These are phyloP conservation scores for Entomortierella parvispora DNA, from an alignment of 192 early-diverging fungal species.

Conservation along the genomic window DNA sequence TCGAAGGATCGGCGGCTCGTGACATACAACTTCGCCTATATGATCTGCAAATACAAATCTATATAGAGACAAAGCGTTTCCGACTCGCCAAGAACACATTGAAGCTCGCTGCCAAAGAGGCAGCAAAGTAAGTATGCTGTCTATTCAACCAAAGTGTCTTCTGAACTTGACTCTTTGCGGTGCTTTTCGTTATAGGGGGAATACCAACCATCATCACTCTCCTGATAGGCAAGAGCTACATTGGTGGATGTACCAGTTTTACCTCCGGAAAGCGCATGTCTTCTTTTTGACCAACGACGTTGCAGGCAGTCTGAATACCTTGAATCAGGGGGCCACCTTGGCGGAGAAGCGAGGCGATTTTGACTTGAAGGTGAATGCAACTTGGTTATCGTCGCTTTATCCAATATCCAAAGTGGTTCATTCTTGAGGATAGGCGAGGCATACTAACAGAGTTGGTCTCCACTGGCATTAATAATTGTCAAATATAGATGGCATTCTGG, in stretches of 20 bases:
- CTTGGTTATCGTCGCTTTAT: too few species aligned
- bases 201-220: background rate
- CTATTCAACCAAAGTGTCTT: too few species aligned
- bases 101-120: conserved; percentile 16
- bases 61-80: conserved; percentile 23
- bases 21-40: conserved; percentile 41
- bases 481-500: conserved; percentile 45
- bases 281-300: conserved; percentile 33
- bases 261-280: conserved; percentile 23
- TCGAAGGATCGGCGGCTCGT: conserved; percentile 24
- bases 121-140: conserved; percentile 29
- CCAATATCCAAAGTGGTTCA: too few species aligned
- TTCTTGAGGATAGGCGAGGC: background rate
- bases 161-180: too few species aligned
- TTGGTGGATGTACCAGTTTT: conserved; percentile 44
- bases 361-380: conserved; percentile 30
- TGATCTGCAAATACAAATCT: conserved; percentile 34
- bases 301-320: conserved; percentile 22
- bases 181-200: too few species aligned
- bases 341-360: conserved; percentile 33
- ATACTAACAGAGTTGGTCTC: background rate
- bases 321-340: conserved; percentile 30
- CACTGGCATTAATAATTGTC: background rate
- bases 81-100: conserved; percentile 36
- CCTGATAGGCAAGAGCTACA: conserved; percentile 27